Base-by-base conservation (phyloP, 441 rosid species). In the Francoa sonchifolia region DNA sequence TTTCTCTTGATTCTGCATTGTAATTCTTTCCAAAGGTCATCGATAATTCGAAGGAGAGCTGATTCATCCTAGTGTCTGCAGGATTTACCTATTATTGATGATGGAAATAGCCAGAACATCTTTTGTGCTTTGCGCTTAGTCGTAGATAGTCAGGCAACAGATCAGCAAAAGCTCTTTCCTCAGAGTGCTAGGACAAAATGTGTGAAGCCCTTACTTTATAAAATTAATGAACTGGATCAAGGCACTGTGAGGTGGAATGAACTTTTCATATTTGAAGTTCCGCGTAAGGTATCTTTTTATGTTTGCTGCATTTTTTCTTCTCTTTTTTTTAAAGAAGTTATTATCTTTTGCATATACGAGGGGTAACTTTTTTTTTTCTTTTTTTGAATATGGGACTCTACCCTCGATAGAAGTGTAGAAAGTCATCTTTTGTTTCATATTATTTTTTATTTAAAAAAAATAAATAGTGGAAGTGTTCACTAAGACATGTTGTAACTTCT, bases 111-210 rank as follows among this genome's bases (percentile, higher is more conserved):
- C 72, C 94, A 82, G 49, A 73, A 64, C 43, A 74, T 81, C 76
- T 93, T 84, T 55, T 87, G 97, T 73, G 84, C 93, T 26, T 64
- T 87, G 54, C 96, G 94, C 47, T 82, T 81, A 29, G 78, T 82
- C 41, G 72, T 77, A 57, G 94, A 82, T 65, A 68, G 69, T 61
- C 82, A 68, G 60, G 74, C 79, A 62, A 62, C 85, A 29, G 97
- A 92, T 51, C 89, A 84, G 63, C 99, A 84, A 66, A 92, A 76
- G 60, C 74, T 75, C 60, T 84, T 79, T 60, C 97, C 99, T 41
- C 99, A 92, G 66, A 92, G 97, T 74, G 97, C 92, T 19, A 81
- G 99, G 79, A 92, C 99, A 50, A 92, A 77, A 76, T 92, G 97
- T 30, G 86, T 79, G 49, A 80, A 73, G 71, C 95, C 95, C 49